Conservation (phyloP, 257 asterid species). For the Vinca minor region DNA sequence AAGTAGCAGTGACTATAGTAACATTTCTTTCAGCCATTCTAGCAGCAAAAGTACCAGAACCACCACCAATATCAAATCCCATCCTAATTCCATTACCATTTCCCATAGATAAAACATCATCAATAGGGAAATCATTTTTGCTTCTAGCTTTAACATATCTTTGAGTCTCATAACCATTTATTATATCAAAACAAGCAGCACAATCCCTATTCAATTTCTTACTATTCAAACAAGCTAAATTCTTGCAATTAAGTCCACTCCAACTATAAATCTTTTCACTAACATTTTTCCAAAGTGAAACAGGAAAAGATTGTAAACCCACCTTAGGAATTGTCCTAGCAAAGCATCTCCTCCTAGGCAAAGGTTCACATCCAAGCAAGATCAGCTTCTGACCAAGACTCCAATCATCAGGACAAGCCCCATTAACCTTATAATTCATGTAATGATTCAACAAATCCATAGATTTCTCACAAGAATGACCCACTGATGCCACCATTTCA, state of each 20-base stretch:
- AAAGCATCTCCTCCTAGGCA: conserved; percentile 45
- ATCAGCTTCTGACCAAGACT: conserved; percentile 40
- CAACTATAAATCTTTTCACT: conserved; percentile 36
- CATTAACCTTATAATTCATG: conserved; percentile 31
- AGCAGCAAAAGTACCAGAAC: conserved; percentile 84
- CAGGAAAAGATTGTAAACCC: conserved; percentile 29
- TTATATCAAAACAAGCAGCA: conserved; percentile 60
- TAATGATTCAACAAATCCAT: conserved; percentile 33
- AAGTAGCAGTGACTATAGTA: conserved; percentile 54
- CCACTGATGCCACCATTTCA: conserved; percentile 60
- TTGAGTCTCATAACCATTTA: conserved; percentile 38
- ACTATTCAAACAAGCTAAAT: conserved; percentile 38
- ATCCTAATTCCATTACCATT: conserved; percentile 47
- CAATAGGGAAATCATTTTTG: conserved; percentile 64
- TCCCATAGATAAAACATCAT: conserved; percentile 69
- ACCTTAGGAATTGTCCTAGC: conserved; percentile 29
- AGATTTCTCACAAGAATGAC: conserved; percentile 43
- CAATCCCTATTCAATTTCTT: conserved; percentile 73
- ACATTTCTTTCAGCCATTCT: conserved; percentile 75
- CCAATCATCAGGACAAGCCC: conserved; percentile 42
- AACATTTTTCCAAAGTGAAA: conserved; percentile 37
- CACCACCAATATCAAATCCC: conserved; percentile 77
- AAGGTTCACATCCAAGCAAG: conserved; percentile 38
- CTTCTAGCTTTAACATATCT: conserved; percentile 46
- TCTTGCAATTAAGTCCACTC: conserved; percentile 40